Evolutionary conservation across 2,329 filamentous ascomycete species (phyloP), one percentile per base, ranked within the genome.

Genomic region (Colletotrichum sp.): DNA sequence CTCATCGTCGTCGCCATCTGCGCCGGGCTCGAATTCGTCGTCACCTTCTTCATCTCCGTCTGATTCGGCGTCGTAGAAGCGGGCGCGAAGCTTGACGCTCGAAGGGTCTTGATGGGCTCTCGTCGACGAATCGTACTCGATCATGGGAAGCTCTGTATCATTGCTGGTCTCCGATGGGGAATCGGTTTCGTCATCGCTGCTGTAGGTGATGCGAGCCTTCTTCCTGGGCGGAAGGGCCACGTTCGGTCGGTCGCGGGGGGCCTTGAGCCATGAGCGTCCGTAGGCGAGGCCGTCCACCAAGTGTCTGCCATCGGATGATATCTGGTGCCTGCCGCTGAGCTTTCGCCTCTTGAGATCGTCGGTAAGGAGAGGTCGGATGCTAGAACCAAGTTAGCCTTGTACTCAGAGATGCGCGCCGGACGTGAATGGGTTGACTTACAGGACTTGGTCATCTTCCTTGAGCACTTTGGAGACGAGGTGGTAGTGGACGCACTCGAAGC

Each of bases 401-500:
- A 13, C 32, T 22, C n/a, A n/a, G 2, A 11, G 27, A 27, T 52
- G n/a, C 19, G 36, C 5, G 34, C 22, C 32, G 39, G 12, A 12
- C 4, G n/a, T 4, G 3, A 49, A 22, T 49, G 11, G 12, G 13
- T 30, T 1, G 6, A 88, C 93, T 80, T 87, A 96, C 94, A 94
- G 88, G 72, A 98, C 91, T 83, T 96, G 92, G 80, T 98, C 96
- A 71, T 97, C 95, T 68, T 96, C 93, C 79, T 95, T 94, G 74
- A 98, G 87, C 12, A 97, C 87, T 61, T 90, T 89, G 16, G 89
- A 87, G 8, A 98, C 90, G 25, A 90, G 88, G 82, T 95, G 93
- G 80, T 95, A 99, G 85, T 98, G 96, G 72, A 98, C 86, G 80
- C 95, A 97, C 85, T 99, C 96, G 79, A 95, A 98, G 62, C 91